phyloP scores from a whole-genome alignment of 768 basidiomycete genomes.

The Tulasnella sp. region DNA sequence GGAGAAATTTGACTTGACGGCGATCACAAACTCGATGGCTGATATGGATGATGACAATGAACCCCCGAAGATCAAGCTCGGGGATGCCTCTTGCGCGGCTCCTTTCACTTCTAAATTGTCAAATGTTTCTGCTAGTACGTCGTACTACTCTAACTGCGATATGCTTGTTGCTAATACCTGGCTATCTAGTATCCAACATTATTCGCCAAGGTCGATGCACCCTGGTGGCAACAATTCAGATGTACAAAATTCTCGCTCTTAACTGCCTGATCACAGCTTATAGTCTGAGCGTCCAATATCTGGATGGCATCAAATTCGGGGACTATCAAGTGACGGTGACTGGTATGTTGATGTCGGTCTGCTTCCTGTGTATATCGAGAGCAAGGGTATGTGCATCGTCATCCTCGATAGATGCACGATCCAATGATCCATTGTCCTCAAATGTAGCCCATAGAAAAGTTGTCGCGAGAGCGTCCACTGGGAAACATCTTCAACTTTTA shows the following conservation, averaged over 20 bases:
- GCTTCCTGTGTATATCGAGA: conserved; percentile 95
- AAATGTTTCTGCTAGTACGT: conserved; percentile 92
- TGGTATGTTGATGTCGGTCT: conserved; percentile 95
- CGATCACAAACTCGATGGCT: conserved; percentile 75
- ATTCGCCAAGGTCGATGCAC: conserved; percentile 98
- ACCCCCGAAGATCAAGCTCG: conserved; percentile 95
- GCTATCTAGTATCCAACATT: conserved; percentile 75
- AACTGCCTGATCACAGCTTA: conserved; percentile 99
- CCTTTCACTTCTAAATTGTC: conserved; percentile 97
- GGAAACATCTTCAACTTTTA: conserved; percentile 97
- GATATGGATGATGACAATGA: conserved; percentile 87
- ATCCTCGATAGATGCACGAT: background rate
- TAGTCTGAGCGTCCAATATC: conserved; percentile 90
- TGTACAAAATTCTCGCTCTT: conserved; percentile 98
- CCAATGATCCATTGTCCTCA: background rate
- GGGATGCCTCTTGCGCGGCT: conserved; percentile 97
- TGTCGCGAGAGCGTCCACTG: conserved; percentile 85
- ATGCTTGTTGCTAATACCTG: background rate
- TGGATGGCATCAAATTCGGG: conserved; percentile 98
- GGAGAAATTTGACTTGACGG: conserved; percentile 77
- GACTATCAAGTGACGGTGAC: conserved; percentile 98
- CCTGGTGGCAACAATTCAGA: conserved; percentile 95
- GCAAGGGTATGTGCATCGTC: conserved; percentile 58
- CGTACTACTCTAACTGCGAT: background rate
- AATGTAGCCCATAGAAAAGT: conserved; percentile 95